Evolutionary conservation across 2,329 filamentous ascomycete genomes (phyloP), one percentile per base, ranked within the genome.

Genomic region (Apiospora aurea): DNA sequence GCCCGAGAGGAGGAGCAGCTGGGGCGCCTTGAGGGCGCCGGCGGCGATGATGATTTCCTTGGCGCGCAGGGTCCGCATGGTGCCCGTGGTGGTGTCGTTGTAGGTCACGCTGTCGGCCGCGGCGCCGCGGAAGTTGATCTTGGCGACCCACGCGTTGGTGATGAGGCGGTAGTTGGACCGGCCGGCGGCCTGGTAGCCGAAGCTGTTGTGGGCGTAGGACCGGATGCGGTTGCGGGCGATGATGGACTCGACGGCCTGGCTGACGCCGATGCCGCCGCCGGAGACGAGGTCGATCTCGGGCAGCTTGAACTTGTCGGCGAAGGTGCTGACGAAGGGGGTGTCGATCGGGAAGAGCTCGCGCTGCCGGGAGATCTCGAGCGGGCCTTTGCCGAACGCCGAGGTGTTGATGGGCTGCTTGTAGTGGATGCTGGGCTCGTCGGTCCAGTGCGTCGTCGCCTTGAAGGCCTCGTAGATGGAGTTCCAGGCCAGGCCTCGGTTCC

Each of bases 101-200:
- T 79, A 83, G 29, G 81, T 79, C 1, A 84, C 78, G 0, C 81
- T 80, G 21, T 78, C 73, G 8, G 82, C 82, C 70, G 75, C 79
- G 69, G 69, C 76, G 26, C 76, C 77, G 29, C 77, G 72, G 72
- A 83, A 83, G 69, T 79, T 76, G 49, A 83, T 74, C 71, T 80
- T 81, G 0, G 78, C 80, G 4, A 78, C 82, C 26, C 83, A 75
- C 6, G 78, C 75, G 41, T 78, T 75, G 38, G 72, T 72, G 5
- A 71, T n/a, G 5, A 75, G n/a, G n/a, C 73, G 21, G 43, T 74
- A 34, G 43, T 76, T 76, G 4, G 72, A 46, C 8, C 72, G 70
- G 21, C 26, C 44, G 7, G 70, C 71, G 21, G 71, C 24, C 21
- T 49, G 43, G 7, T 67, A 74, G 26, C 76, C 76, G 34, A 71